Base-by-base conservation (phyloP, 75 land plant genomes). In the Pinus taeda region DNA sequence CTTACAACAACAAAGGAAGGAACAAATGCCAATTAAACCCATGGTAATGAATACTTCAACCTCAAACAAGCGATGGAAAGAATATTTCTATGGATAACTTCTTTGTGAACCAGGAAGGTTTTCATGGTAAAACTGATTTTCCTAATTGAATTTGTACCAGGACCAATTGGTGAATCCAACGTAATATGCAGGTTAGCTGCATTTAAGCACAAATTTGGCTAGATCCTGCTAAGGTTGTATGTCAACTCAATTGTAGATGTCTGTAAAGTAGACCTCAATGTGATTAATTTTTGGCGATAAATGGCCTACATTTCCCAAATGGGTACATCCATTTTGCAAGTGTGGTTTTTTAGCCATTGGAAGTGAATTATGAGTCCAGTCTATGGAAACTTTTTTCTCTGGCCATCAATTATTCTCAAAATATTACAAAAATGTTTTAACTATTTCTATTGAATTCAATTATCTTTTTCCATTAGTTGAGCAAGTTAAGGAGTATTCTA, bases 101-200 rank as follows among this genome's bases (percentile, higher is more conserved):
- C 22, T 69, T 20, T 3, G 71, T 69, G 49, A 37, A n/a, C 22
- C 49, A 69, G 49, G 53, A 69, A 69, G 13, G 53, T 39, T 69
- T 2, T 18, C 53, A 15, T 42, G 22, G n/a, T 42, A 20, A n/a
- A 69, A 69, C 5, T 39, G 71, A 45, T 45, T 7, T 45, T 8
- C 53, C 53, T 45, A 8, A 45, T 45, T 69, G 71, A 69, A 45
- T 39, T 69, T 69, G 71, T 39, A 69, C 71, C 4, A 33, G n/a
- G n/a, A 39, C 71, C 71, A 42, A 17, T 69, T 69, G 71, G 21
- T n/a, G 22, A 42, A 14, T 37, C 42, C 42, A 69, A 22, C 42
- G 71, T 36, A 69, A 69, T 37, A 42, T 69, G 42, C 71, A 69
- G 53, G 33, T 39, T 69, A 69, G 22, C 53, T 69, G 71, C 71